These are phyloP conservation scores for Selaginella tamariscina DNA, from an alignment of 75 land plant genomes.

Conservation along the genomic window DNA sequence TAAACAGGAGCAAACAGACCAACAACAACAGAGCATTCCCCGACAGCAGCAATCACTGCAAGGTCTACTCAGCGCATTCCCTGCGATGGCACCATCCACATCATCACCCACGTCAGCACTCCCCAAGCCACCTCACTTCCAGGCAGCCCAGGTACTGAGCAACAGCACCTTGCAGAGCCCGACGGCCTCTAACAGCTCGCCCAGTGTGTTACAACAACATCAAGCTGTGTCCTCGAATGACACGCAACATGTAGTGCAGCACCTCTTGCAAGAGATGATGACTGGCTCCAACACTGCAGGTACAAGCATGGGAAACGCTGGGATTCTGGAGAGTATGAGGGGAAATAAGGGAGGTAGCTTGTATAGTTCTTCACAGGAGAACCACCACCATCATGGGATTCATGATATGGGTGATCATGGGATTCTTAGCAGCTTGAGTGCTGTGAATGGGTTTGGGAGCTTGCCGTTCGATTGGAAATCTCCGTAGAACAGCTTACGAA, in stretches of 20 bases:
- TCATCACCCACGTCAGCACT: background rate
- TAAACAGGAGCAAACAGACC: background rate
- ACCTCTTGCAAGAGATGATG: constrained; percentile 33
- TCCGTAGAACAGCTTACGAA: background rate
- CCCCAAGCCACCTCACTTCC: background rate
- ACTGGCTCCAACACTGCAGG: background rate
- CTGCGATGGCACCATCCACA: background rate
- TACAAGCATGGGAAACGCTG: constrained; percentile 7
- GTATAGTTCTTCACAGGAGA: constrained; percentile 16
- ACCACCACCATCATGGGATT: constrained; percentile 6
- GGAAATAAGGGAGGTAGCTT: constrained; percentile 2
- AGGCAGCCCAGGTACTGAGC: background rate
- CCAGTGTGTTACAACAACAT: constrained; percentile 7
- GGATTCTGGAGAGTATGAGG: constrained; percentile 15
- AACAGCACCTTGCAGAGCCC: background rate
- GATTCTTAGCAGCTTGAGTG: constrained; percentile 16
- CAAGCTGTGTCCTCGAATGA: background rate
- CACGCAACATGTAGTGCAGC: constrained; percentile 18
- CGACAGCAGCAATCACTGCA: constrained; percentile 18
- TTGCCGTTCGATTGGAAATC: constrained; percentile 22
- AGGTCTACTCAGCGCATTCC: background rate
- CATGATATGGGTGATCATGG: constrained; percentile 21
- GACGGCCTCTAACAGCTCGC: constrained; percentile 1
- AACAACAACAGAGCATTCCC: constrained; percentile 15
- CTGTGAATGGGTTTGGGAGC: constrained; percentile 14